phyloP scores from a whole-genome alignment of 129 eudicot genomes.

The Tagetes patula region DNA sequence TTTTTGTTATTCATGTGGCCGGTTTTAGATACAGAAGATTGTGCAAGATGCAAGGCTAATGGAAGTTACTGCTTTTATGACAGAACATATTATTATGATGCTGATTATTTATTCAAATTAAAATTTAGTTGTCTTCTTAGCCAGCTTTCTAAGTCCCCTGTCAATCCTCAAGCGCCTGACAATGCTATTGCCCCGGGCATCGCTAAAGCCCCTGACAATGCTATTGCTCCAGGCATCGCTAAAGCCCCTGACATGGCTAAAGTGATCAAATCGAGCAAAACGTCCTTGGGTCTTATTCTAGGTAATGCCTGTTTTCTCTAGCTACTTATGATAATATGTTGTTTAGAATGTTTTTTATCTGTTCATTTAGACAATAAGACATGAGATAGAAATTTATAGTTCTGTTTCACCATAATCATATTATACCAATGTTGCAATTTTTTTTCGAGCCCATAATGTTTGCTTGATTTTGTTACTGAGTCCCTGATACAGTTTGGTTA shows the following conservation, averaged over 20 bases:
- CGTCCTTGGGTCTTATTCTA: slow-evolving; percentile 6
- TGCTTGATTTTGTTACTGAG: too few species aligned
- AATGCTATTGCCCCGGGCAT: too few species aligned
- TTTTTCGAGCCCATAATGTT: too few species aligned
- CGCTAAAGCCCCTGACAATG: too few species aligned
- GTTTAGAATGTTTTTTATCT: neutral
- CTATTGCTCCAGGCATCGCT: too few species aligned
- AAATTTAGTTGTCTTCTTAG: neutral
- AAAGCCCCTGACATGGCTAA: too few species aligned
- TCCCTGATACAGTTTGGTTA: too few species aligned
- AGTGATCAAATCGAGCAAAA: neutral
- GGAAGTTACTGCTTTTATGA: neutral
- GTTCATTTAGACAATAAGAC: neutral
- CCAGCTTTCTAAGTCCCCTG: neutral
- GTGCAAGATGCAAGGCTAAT: neutral
- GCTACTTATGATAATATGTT: neutral
- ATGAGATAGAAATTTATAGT: too few species aligned
- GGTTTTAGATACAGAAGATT: neutral
- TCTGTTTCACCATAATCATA: too few species aligned
- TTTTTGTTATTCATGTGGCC: neutral
- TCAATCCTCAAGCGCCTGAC: neutral
- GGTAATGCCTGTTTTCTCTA: neutral
- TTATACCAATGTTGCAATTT: too few species aligned
- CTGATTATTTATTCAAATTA: neutral
- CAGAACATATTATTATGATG: neutral